Evolutionary conservation across 495 filamentous ascomycete genomes (phyloP), one percentile per base, ranked within the genome.

Genomic region (Corynascus novoguineensis): DNA sequence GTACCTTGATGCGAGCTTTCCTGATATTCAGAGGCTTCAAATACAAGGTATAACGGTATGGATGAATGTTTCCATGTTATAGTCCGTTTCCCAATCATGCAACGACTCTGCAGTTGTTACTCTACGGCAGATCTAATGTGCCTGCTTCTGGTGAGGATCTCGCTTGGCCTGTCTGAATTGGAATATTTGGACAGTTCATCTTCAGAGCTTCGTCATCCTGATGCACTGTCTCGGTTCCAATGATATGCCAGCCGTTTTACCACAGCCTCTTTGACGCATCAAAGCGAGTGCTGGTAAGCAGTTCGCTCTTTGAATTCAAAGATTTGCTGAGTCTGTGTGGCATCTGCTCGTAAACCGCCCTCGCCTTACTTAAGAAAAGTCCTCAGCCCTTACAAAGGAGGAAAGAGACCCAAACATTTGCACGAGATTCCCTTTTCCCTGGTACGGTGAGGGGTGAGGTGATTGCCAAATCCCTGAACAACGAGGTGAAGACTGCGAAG

Each of bases 111-210:
- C 64, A 37, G 49, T 55, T 4, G 57, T 64, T 9, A 46, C 66
- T n/a, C n/a, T 24, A 59, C 67, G 17, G 70, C 66, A 10, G 59
- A 70, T 1, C 65, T 72, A 19, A 74, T 75, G 73, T 73, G 73
- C 53, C 29, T 75, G 22, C 63, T 63, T 3, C 44, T 73, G 24
- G 66, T 63, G 0, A 68, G 71, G 62, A 27, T 75, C 19, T 64
- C 70, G 51, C 41, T 72, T 38, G 4, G 66, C 66, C 5, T 63
- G 64, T 0, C 25, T 63, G 10, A 21, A n/a, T n/a, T n/a, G n/a
- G n/a, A n/a, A 28, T 17, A 68, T 60, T 35, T 60, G 69, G 51
- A 50, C 58, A 3, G 60, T 61, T 3, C 71, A 75, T 63, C 52
- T 68, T 5, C 56, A 67, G 21, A 72, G 68, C 1, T 63, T 71